Evolutionary conservation across 192 early-diverging fungal genomes (phyloP).

Genomic region (Podila epicladia): DNA sequence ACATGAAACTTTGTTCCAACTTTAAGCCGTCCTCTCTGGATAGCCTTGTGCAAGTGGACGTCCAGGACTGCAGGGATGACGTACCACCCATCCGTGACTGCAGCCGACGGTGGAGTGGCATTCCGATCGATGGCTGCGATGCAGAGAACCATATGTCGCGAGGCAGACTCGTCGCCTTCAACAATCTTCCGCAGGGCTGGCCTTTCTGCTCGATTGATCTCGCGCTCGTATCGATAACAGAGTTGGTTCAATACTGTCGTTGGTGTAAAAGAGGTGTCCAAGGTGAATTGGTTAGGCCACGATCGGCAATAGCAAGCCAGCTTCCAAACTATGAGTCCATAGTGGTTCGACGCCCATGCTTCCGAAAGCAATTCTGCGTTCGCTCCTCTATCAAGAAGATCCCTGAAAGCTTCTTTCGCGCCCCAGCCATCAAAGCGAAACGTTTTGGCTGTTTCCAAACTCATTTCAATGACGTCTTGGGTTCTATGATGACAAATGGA

Average conservation of each 20-base stretch:
- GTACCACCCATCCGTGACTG: slow-evolving; percentile 84
- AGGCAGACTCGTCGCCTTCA: slow-evolving; percentile 69
- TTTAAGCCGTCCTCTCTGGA: slow-evolving; percentile 51
- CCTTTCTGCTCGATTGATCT: slow-evolving; percentile 68
- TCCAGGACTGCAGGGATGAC: slow-evolving; percentile 64
- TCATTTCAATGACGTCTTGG: slow-evolving; percentile 39
- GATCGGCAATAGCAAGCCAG: slow-evolving; percentile 66
- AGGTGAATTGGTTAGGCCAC: slow-evolving; percentile 53
- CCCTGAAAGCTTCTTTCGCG: slow-evolving; percentile 51
- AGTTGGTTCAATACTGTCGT: slow-evolving; percentile 62
- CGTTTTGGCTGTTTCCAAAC: slow-evolving; percentile 16
- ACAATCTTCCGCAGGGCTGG: slow-evolving; percentile 71
- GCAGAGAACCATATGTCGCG: slow-evolving; percentile 67
- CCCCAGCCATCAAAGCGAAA: slow-evolving; percentile 61
- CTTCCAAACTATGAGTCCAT: slow-evolving; percentile 78
- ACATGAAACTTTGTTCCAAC: slow-evolving; percentile 73
- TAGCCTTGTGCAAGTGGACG: slow-evolving; percentile 37
- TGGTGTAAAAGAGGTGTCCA: slow-evolving; percentile 51
- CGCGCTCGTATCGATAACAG: slow-evolving; percentile 69
- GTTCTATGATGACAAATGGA: slow-evolving; percentile 20
- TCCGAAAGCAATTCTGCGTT: slow-evolving; percentile 27
- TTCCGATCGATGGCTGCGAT: slow-evolving; percentile 59
- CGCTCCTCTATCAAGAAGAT: slow-evolving; percentile 56
- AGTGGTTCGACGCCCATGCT: slow-evolving; percentile 74
- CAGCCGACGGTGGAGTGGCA: slow-evolving; percentile 12